These are phyloP conservation scores for Penicillium fuscoglaucum DNA, from an alignment of 2,329 filamentous ascomycete genomes.

Conservation along the genomic window DNA sequence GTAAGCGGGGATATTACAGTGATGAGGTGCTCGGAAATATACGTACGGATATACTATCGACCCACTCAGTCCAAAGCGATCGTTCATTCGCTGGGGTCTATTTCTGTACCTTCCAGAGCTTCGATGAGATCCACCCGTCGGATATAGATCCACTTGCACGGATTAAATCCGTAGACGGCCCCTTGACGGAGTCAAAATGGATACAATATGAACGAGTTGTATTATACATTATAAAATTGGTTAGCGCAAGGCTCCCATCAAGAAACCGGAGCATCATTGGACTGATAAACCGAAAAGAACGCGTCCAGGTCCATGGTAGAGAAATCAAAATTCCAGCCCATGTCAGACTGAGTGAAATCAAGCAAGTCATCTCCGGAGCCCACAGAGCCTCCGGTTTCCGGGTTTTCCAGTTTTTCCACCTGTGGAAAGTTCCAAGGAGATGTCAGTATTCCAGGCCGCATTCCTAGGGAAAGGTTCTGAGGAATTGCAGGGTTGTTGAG, in stretches of 20 bases:
- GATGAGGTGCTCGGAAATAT: background rate
- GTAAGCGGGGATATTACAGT: background rate
- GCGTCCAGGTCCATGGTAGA: slow-evolving; percentile 44
- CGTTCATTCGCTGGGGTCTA: background rate
- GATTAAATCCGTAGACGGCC: background rate
- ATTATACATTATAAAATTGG: background rate
- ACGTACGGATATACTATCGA: background rate
- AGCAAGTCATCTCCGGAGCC: slow-evolving; percentile 36
- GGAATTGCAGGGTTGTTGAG: background rate
- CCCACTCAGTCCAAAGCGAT: background rate
- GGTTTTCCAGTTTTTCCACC: slow-evolving; percentile 22
- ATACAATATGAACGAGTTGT: background rate
- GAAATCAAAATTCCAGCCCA: slow-evolving; percentile 44
- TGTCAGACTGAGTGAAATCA: slow-evolving; percentile 40
- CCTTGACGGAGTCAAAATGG: background rate
- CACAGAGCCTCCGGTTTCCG: slow-evolving; percentile 23
- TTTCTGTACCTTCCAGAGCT: background rate
- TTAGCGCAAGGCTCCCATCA: background rate
- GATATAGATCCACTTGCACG: slow-evolving; percentile 1
- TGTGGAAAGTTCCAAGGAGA: slow-evolving; percentile 27
- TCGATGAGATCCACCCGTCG: background rate
- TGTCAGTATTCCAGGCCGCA: slow-evolving; percentile 16
- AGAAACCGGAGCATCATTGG: slow-evolving; percentile 14
- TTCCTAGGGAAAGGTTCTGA: background rate
- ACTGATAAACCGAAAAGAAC: slow-evolving; percentile 39